These are phyloP conservation scores for Paulinella micropora DNA, from an alignment of 78 protist species.

Conservation along the genomic window DNA sequence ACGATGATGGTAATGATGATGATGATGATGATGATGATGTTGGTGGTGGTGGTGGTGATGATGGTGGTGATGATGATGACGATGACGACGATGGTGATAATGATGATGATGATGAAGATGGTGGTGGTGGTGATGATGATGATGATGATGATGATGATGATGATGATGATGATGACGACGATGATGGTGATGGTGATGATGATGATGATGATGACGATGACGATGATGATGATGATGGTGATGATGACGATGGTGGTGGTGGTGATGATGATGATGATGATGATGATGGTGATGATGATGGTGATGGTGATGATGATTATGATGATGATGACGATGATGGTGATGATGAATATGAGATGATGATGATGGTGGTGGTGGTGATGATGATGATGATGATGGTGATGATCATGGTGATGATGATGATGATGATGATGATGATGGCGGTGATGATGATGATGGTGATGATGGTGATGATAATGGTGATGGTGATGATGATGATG, in stretches of 20 bases:
- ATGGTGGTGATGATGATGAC: too few relatives aligned
- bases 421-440: not conserved
- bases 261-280: not conserved
- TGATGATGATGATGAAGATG: too few relatives aligned
- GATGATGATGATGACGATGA: not conserved
- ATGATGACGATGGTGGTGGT: not conserved
- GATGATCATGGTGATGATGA: not conserved
- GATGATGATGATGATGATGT: not conserved
- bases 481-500: not conserved
- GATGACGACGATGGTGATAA: too few relatives aligned
- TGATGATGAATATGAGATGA: not conserved
- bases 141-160: not conserved
- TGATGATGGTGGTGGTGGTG: not conserved
- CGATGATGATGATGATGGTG: not conserved
- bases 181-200: not conserved
- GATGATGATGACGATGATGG: not conserved
- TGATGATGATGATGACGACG: not conserved
- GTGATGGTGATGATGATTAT: not conserved
- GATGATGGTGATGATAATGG: not conserved
- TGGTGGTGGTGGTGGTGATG: too few relatives aligned
- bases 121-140: too few relatives aligned
- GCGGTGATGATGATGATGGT: not conserved
- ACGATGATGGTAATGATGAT: not conserved
- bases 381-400: not conserved
- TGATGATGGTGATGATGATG: not conserved